Conservation (phyloP, 2,329 filamentous ascomycete genomes). For the Penicillium brasilianum region DNA sequence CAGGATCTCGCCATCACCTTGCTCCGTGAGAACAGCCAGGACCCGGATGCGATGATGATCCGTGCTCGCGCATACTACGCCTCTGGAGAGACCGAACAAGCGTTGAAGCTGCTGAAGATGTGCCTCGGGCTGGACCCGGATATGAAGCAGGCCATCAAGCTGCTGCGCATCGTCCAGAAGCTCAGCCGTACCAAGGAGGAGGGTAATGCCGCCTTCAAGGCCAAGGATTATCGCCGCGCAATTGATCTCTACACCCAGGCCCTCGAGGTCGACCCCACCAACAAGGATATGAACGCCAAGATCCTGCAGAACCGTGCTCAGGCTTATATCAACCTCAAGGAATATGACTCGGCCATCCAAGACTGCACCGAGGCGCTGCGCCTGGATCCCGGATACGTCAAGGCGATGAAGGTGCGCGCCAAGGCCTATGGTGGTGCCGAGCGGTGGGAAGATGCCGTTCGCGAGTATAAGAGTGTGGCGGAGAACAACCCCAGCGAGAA, state of each 20-base stretch:
- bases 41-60: slow-evolving; percentile 91
- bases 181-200: slow-evolving; percentile 92
- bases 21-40: slow-evolving; percentile 82
- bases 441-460: slow-evolving; percentile 88
- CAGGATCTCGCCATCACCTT: slow-evolving; percentile 90
- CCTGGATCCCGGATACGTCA: slow-evolving; percentile 82
- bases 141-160: slow-evolving; percentile 85
- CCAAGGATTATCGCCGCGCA: slow-evolving; percentile 76
- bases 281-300: slow-evolving; percentile 93
- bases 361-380: slow-evolving; percentile 85
- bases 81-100: slow-evolving; percentile 94
- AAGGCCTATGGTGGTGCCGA: slow-evolving; percentile 85
- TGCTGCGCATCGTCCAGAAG: slow-evolving; percentile 86
- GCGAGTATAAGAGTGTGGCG: slow-evolving; percentile 83
- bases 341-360: slow-evolving; percentile 77
- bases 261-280: slow-evolving; percentile 81
- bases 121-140: slow-evolving; percentile 91
- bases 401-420: slow-evolving; percentile 91
- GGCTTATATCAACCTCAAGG: slow-evolving; percentile 78
- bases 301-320: slow-evolving; percentile 91
- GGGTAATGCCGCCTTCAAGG: slow-evolving; percentile 89
- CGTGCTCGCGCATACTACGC: slow-evolving; percentile 86
- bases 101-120: slow-evolving; percentile 87
- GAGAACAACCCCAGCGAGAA: slow-evolving; percentile 84
- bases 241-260: slow-evolving; percentile 84